phyloP scores from a whole-genome alignment of 768 basidiomycete species.

The Mycena sanguinolenta region DNA sequence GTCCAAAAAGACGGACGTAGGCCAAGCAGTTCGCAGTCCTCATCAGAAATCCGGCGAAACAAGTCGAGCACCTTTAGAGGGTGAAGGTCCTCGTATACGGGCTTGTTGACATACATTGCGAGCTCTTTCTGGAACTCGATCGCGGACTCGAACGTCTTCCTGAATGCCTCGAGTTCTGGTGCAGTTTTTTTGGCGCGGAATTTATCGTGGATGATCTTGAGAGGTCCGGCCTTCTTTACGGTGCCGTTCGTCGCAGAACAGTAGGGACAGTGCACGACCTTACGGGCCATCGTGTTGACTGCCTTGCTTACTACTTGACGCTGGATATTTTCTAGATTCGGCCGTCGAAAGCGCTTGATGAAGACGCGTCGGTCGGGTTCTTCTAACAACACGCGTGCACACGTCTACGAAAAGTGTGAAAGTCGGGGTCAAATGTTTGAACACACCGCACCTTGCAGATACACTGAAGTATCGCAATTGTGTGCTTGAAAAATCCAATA shows the following conservation, averaged over 20 bases:
- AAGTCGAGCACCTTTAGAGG: slow-evolving; percentile 93
- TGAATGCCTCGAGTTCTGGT: slow-evolving; percentile 90
- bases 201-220: slow-evolving; percentile 98
- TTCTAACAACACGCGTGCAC: slow-evolving; percentile 90
- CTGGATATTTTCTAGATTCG: slow-evolving; percentile 93
- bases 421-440: background rate
- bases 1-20: slow-evolving; percentile 87
- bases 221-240: slow-evolving; percentile 94
- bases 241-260: slow-evolving; percentile 95
- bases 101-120: slow-evolving; percentile 85
- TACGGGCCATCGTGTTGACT: slow-evolving; percentile 89
- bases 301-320: slow-evolving; percentile 86
- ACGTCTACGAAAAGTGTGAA: slow-evolving; percentile 69
- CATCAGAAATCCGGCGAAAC: slow-evolving; percentile 92
- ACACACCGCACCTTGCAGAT: slow-evolving; percentile 86
- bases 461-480: slow-evolving; percentile 91
- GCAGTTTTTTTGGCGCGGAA: slow-evolving; percentile 94
- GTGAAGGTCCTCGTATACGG: slow-evolving; percentile 93
- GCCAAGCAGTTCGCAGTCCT: slow-evolving; percentile 97
- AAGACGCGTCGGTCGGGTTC: slow-evolving; percentile 87
- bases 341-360: slow-evolving; percentile 91
- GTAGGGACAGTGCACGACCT: slow-evolving; percentile 92
- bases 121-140: slow-evolving; percentile 91
- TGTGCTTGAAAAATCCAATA: slow-evolving; percentile 98
- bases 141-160: slow-evolving; percentile 83